Percentiles rank a stretch among this genome's conserved stretches.
phyloP scores from a whole-genome alignment of 805 yeast genomes.

The Teunomyces barrocoloradensis region DNA sequence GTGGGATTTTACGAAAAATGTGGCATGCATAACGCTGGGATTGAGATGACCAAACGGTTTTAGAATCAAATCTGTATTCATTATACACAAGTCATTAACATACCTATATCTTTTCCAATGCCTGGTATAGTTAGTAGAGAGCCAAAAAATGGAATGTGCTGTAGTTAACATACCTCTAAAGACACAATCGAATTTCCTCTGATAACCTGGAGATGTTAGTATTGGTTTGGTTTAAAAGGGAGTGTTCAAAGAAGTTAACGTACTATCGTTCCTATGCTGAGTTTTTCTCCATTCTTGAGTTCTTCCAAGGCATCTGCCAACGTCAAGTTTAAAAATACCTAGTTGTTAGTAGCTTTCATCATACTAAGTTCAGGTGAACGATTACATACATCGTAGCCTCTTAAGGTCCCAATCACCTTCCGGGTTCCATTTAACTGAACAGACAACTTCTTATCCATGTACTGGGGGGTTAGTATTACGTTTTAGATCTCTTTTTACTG shows the following conservation, averaged over 20 bases:
- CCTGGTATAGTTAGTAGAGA: conserved; percentile 28
- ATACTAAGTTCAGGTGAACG: not conserved
- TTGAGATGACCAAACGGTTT: conserved; percentile 63
- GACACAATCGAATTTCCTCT: conserved; percentile 79
- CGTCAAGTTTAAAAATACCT: conserved; percentile 68
- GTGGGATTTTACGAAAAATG: conserved; percentile 87
- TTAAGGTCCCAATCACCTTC: conserved; percentile 71
- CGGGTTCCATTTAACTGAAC: conserved; percentile 79
- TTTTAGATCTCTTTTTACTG: not conserved
- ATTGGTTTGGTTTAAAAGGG: not conserved
- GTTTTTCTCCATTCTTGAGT: conserved; percentile 45
- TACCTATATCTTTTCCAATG: conserved; percentile 31
- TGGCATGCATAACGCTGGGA: conserved; percentile 64
- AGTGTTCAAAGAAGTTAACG: conserved; percentile 9
- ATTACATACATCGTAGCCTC: conserved; percentile 73
- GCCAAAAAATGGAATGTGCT: not conserved
- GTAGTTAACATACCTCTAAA: conserved; percentile 51
- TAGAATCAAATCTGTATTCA: conserved; percentile 12
- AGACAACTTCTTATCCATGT: conserved; percentile 72
- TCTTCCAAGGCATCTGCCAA: conserved; percentile 70
- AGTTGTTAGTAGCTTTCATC: conserved; percentile 15
- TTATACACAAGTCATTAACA: conserved; percentile 1
- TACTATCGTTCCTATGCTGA: conserved; percentile 64
- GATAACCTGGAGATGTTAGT: conserved; percentile 42
- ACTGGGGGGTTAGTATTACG: conserved; percentile 41